Conservation (phyloP, 2,329 filamentous ascomycete species). For the Neoascochyta sp. region DNA sequence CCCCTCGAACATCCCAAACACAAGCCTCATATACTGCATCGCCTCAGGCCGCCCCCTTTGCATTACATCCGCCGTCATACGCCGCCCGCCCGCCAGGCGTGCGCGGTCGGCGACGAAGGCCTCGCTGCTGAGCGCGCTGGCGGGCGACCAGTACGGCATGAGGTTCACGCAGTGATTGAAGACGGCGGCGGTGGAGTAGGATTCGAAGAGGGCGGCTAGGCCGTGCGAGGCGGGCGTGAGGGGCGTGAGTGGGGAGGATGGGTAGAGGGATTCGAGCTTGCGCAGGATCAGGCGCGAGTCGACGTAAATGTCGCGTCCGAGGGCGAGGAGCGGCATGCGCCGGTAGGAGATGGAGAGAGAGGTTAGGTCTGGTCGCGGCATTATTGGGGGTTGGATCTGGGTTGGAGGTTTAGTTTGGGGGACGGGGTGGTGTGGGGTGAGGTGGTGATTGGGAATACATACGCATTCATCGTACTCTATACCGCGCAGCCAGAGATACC, state of each 20-base stretch:
- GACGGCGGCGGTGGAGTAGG: constrained; percentile 55
- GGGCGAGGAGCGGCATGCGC: constrained; percentile 32
- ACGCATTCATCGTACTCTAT: constrained; percentile 67
- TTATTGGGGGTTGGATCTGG: constrained; percentile 55
- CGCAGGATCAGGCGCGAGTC: constrained; percentile 33
- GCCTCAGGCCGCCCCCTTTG: constrained; percentile 52
- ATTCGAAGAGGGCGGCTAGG: constrained; percentile 55
- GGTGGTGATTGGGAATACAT: too few species aligned
- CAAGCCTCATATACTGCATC: constrained; percentile 52
- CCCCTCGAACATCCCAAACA: constrained; percentile 58
- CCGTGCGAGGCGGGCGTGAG: constrained; percentile 40
- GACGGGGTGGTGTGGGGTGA: too few species aligned
- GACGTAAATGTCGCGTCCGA: constrained; percentile 33
- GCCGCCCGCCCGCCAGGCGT: constrained; percentile 43
- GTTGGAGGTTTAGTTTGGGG: neutral
- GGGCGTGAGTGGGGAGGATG: constrained; percentile 11
- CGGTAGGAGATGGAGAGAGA: constrained; percentile 38
- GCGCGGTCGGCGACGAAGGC: constrained; percentile 58
- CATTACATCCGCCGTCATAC: constrained; percentile 41
- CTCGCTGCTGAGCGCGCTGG: constrained; percentile 53
- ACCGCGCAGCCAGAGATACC: constrained; percentile 64
- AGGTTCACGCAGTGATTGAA: constrained; percentile 54
- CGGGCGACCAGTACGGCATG: constrained; percentile 56
- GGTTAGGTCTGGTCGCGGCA: constrained; percentile 30
- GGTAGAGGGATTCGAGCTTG: constrained; percentile 24